phyloP scores from a whole-genome alignment of 495 filamentous ascomycete species.

The Beverwykella pulmonaria region DNA sequence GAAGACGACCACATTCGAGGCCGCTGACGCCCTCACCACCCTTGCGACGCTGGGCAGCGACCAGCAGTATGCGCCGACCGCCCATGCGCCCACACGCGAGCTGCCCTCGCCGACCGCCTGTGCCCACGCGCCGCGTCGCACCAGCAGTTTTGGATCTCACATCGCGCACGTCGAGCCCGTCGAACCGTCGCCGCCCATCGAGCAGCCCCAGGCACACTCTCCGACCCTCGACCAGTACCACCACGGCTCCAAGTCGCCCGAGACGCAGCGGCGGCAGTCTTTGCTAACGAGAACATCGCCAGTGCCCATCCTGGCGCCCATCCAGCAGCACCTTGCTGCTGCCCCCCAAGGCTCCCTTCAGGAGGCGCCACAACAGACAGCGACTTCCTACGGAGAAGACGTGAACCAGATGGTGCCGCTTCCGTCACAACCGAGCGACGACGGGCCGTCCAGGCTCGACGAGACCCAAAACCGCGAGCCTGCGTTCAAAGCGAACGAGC shows the following conservation, averaged over 20 bases:
- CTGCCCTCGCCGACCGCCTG: slow-evolving; percentile 26
- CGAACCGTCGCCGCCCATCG: slow-evolving; percentile 41
- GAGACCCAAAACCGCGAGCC: slow-evolving; percentile 33
- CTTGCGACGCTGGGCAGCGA: slow-evolving; percentile 32
- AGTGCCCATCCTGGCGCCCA: slow-evolving; percentile 41
- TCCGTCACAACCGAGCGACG: slow-evolving; percentile 20
- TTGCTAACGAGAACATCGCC: slow-evolving; percentile 28
- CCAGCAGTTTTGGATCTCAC: slow-evolving; percentile 33
- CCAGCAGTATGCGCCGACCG: slow-evolving; percentile 18
- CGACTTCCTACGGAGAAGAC: slow-evolving; percentile 20
- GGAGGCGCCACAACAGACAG: slow-evolving; percentile 11
- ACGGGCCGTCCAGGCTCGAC: slow-evolving; percentile 7
- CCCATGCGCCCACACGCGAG: slow-evolving; percentile 20
- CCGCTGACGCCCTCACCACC: slow-evolving; percentile 42
- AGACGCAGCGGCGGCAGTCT: slow-evolving; percentile 43
- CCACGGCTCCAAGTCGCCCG: slow-evolving; percentile 45
- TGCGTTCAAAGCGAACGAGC: slow-evolving; percentile 28
- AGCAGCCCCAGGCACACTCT: slow-evolving; percentile 35
- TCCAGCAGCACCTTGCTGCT: slow-evolving; percentile 37
- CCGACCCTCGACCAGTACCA: slow-evolving; percentile 48
- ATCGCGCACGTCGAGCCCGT: slow-evolving; percentile 29
- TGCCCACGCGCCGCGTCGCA: slow-evolving; percentile 20
- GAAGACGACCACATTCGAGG: slow-evolving; percentile 38
- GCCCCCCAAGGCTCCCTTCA: slow-evolving; percentile 22
- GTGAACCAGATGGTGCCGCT: slow-evolving; percentile 27